Base-by-base conservation (phyloP, 1,284 basidiomycete species). In the Hemileccinum hortonii region DNA sequence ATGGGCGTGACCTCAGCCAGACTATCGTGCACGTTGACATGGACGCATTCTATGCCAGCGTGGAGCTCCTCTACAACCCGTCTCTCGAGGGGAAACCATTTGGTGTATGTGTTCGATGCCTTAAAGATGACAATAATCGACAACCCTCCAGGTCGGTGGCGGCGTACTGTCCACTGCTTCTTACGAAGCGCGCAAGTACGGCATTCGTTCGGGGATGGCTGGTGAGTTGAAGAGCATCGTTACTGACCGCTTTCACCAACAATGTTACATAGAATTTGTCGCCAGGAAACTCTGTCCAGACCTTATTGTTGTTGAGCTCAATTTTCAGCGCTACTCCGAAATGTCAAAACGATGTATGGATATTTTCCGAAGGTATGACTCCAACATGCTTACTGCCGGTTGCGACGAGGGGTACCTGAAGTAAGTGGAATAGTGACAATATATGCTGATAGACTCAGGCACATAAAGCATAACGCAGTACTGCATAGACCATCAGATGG, bases 261-360 rank as follows among this genome's bases (percentile, higher is more conserved):
- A 38, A 43, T 33, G 39, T 21, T 19, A 19, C 21, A 11, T 63
- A 80, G 91, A 84, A 43, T 95, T 94, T 68, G 87, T 98, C 39
- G 96, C 95, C 15, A 89, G 87, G 73, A 95, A 93, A 63, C 81
- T 99, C 10, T 98, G 94, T 66, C 94, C 95, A 2, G 84, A 95
- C 10, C 81, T 99, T n/a, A 85, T 92, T 40, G 74, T 93, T 41
- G 78, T 96, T 44, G 70, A 74, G 9, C 80, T 78, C 50, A 78
- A 87, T 57, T 86, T 84, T 59, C 70, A 79, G 10, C 77, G 84
- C 33, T 94, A 94, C 60, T 76, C 74, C 39, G 86, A 88, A 57
- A 82, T 89, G 71, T 94, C 92, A 7, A 61, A 71, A 33, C 75
- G 75, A 57, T 79, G 90, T 29, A 89, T 90, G 83, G 67, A 62